Conservation (phyloP, 306 rosid species). For the cucumber (Cucumis sativus) region DNA sequence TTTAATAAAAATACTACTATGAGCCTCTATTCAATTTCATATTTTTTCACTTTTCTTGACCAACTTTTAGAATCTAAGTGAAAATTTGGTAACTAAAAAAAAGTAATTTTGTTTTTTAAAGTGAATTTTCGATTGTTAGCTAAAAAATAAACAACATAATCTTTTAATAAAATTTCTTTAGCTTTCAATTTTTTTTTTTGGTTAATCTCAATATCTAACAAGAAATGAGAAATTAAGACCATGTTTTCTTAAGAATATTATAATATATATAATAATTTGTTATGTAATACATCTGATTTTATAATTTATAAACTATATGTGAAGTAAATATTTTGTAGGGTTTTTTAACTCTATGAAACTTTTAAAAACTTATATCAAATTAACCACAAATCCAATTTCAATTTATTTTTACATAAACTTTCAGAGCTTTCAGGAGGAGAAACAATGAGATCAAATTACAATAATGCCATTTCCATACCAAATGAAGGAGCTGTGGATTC, state of each 20-base stretch:
- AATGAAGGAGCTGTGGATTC: not conserved
- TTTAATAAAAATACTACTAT: not conserved
- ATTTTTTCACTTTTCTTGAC: not conserved
- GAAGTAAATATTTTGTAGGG: not conserved
- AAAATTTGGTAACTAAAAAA: not conserved
- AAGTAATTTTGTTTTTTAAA: not conserved
- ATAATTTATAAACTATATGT: not conserved
- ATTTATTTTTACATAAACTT: slow-evolving; percentile 17
- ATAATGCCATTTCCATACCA: not conserved
- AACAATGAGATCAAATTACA: slow-evolving; percentile 32
- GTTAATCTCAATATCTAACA: no score
- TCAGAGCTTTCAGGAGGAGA: slow-evolving; percentile 28
- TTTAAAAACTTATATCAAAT: not conserved
- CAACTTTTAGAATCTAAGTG: not conserved
- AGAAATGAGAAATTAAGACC: no score
- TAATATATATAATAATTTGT: no score
- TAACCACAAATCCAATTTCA: not conserved
- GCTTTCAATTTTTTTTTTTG: not conserved
- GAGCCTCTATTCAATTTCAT: not conserved
- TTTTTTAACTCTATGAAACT: not conserved
- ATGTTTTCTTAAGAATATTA: no score
- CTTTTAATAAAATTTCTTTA: not conserved
- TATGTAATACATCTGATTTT: not conserved
- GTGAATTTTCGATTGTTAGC: no score
- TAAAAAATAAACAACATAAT: no score